Evolutionary conservation across 352 stramenopile species (phyloP), one percentile per base, ranked within the genome.

Genomic region (Phytophthora pini): DNA sequence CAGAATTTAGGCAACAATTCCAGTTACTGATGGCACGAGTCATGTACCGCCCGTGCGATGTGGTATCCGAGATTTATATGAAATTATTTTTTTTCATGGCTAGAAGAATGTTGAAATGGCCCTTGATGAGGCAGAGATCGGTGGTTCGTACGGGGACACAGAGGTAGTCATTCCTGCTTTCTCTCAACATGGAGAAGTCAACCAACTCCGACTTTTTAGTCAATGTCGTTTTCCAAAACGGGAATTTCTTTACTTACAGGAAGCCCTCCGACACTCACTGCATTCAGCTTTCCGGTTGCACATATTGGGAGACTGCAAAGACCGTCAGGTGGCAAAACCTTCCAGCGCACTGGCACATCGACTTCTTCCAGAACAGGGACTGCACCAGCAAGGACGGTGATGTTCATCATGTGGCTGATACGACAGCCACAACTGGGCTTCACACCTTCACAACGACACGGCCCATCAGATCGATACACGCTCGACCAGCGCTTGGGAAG

Each of bases 221-320:
- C 31, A 36, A 36, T 12, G 13, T 61, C 8, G 51, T 48, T 58
- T 11, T 58, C 17, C 29, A 46, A 32, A 27, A 54, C 22, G 54
- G 29, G 20, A 15, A 31, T 5, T 54, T 46, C 22, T 61, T 61
- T 11, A 5, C 41, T 1, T 61, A 61, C 8, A 20, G 29, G 20
- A 54, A 36, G 9, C 32, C 32, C 5, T 20, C 32, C 12, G 10
- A 38, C 3, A 26, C 17, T n/a, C 7, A 31, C 11, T 62, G 55
- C 55, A 62, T 62, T 34, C 20, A 55, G 43, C 4, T 61, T 54
- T 46, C 41, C 1, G 22, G 36, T 15, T 61, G 43, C 17, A 31
- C 41, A 1, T 17, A 61, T 15, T 61, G 54, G 54, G 10, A 27
- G n/a, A 15, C 29, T 17, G 22, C 54, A 3, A 47, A 40, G 22